phyloP scores from a whole-genome alignment of 2,329 filamentous ascomycete genomes.

The Colletotrichum liaoningense region DNA sequence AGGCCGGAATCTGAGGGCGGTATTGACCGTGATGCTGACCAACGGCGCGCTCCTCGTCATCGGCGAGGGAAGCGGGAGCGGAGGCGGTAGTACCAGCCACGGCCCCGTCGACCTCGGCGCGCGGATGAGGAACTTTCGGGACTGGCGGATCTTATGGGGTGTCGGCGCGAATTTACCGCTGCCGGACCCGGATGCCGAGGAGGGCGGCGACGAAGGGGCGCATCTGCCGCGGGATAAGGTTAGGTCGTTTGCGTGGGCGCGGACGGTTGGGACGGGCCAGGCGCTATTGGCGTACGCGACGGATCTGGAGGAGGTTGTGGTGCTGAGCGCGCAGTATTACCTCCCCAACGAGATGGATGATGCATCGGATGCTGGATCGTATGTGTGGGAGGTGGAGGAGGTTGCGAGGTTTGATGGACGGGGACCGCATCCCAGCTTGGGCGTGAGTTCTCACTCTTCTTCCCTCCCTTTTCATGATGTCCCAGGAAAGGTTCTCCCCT shows the following conservation, averaged over 20 bases:
- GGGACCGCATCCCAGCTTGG: constrained; percentile 54
- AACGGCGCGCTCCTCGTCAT: constrained; percentile 62
- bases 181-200: constrained; percentile 51
- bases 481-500: too few relatives aligned
- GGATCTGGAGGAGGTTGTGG: constrained; percentile 60
- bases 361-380: constrained; percentile 59
- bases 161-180: constrained; percentile 63
- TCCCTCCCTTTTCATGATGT: too few relatives aligned
- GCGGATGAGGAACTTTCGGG: constrained; percentile 54
- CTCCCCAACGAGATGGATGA: constrained; percentile 53
- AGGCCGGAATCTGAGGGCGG: constrained; percentile 64
- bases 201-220: constrained; percentile 34
- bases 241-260: constrained; percentile 65
- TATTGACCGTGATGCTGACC: constrained; percentile 62
- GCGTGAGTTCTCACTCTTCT: neutral
- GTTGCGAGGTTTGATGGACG: constrained; percentile 59
- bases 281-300: constrained; percentile 64
- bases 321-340: constrained; percentile 61
- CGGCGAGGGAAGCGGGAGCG: constrained; percentile 52
- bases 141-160: constrained; percentile 68
- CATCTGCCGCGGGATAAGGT: constrained; percentile 46
- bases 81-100: too few relatives aligned
- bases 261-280: constrained; percentile 51
- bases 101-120: constrained; percentile 41
- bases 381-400: constrained; percentile 63